phyloP scores from a whole-genome alignment of 371 early-diverging fungal species.

The Lichtheimia hyalospora region DNA sequence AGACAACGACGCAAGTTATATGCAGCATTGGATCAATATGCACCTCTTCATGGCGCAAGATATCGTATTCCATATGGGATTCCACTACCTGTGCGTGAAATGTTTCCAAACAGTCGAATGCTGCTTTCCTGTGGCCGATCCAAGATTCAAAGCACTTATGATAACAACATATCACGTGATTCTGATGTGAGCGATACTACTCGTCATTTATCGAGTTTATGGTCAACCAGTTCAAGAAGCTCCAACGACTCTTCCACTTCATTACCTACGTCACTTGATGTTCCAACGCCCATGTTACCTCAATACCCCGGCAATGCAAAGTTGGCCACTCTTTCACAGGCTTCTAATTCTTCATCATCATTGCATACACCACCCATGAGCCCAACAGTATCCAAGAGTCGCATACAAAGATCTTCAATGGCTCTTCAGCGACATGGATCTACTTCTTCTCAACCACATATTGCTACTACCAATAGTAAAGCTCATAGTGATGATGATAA shows the following conservation, averaged over 20 bases:
- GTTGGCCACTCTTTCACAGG: conserved; percentile 28
- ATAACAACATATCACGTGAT: conserved; percentile 21
- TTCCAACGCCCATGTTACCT: conserved; percentile 21
- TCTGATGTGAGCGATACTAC: conserved; percentile 29
- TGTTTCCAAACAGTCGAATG: conserved; percentile 63
- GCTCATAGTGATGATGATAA: neutral
- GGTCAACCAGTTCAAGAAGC: conserved; percentile 34
- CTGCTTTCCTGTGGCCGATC: conserved; percentile 50
- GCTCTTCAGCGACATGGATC: conserved; percentile 4
- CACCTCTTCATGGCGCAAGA: conserved; percentile 41
- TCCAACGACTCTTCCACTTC: conserved; percentile 38
- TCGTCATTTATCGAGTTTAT: conserved; percentile 27
- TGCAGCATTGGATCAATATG: conserved; percentile 52
- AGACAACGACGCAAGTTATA: conserved; percentile 58
- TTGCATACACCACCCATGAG: conserved; percentile 27
- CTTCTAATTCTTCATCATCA: conserved; percentile 27
- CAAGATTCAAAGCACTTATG: conserved; percentile 31
- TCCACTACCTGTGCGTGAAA: conserved; percentile 51
- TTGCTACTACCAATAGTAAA: neutral
- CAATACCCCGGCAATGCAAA: conserved; percentile 41
- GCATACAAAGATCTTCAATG: conserved; percentile 10
- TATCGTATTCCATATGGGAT: conserved; percentile 49
- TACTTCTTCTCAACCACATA: neutral
- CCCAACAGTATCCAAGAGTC: conserved; percentile 15
- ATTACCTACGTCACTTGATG: conserved; percentile 16